Evolutionary conservation across 2,329 filamentous ascomycete species (phyloP).

Genomic region (Xenoacremonium recifei): DNA sequence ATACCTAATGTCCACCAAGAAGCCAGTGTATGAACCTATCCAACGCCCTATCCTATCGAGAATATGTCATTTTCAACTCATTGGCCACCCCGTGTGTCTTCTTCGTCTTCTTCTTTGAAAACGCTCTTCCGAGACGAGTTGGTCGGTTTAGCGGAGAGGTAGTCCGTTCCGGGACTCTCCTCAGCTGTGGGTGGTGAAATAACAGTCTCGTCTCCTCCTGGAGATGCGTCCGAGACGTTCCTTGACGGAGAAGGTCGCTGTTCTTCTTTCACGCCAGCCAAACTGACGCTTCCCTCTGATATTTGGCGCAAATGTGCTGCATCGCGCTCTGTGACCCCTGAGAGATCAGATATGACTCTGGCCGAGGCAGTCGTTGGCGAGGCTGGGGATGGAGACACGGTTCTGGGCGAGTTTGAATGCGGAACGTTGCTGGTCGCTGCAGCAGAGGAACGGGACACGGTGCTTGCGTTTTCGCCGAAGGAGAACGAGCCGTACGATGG

Average conservation of each 20-base stretch:
- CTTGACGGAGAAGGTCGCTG: not conserved
- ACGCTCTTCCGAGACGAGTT: constrained; percentile 37
- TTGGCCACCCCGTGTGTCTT: too few species aligned
- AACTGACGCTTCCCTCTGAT: constrained; percentile 17
- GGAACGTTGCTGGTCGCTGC: constrained; percentile 7
- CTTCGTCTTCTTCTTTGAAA: constrained; percentile 42
- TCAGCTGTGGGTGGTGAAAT: constrained; percentile 29
- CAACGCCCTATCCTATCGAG: too few species aligned
- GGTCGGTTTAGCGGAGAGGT: constrained; percentile 24
- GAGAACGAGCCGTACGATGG: constrained; percentile 26
- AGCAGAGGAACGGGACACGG: constrained; percentile 26
- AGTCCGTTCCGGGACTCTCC: constrained; percentile 26
- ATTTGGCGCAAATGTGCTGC: constrained; percentile 17
- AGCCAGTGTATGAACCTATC: too few species aligned
- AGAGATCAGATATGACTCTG: constrained; percentile 22
- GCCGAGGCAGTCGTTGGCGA: constrained; percentile 10
- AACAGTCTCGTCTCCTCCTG: constrained; percentile 8
- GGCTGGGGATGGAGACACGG: not conserved
- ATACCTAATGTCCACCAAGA: too few species aligned
- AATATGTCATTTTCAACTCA: too few species aligned
- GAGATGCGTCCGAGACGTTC: not conserved
- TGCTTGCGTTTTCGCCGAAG: constrained; percentile 22
- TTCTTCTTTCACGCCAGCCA: constrained; percentile 10
- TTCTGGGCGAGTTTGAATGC: not conserved
- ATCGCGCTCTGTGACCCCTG: constrained; percentile 20